Evolutionary conservation across 208 protist genomes (phyloP), one percentile per base, ranked within the genome.

Genomic region (Trypanosoma congolense): DNA sequence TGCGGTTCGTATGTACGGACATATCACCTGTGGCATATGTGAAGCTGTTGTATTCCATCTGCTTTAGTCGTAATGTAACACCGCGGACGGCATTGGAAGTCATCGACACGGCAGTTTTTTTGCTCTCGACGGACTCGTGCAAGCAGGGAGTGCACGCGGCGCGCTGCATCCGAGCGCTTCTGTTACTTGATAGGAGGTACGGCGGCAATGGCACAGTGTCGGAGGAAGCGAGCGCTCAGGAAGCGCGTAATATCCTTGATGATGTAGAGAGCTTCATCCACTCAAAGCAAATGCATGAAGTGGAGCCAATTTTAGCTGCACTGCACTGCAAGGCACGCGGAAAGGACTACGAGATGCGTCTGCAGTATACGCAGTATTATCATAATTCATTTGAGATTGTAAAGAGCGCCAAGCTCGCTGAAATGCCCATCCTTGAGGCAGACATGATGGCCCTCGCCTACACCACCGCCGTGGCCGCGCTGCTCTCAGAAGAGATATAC

Each of bases 21-120:
- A 86, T 95, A 43, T 85, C 88, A 3, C 84, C 88, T 26, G 76
- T 90, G 36, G 77, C 80, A 3, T 95, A 95, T 62, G 80, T 90
- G 21, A 90, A 88, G 61, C 67, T 95, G 12, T 49, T 92, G 8
- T 73, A 90, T 58, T 82, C 56, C 52, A 71, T 87, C 38, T 86
- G 75, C 61, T 92, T 87, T 56, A 74, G 79, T 8, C 79, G 73
- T 8, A 58, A 84, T 50, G 80, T 69, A 55, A 87, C 72, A 40
- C 63, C 77, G 28, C 57, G 84, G 65, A 73, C 69, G 56, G 84
- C 83, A 14, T 53, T 90, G 30, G 70, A 75, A 42, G 56, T 95
- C 18, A 56, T 94, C 24, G 76, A 90, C 30, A 73, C 71, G 25
- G 84, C 82, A 1, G 71, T 60, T 22, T 70, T 67, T 0, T 80